These are phyloP conservation scores for Dactylellina drechsleri DNA, from an alignment of 2,329 filamentous ascomycete genomes.

Conservation along the genomic window DNA sequence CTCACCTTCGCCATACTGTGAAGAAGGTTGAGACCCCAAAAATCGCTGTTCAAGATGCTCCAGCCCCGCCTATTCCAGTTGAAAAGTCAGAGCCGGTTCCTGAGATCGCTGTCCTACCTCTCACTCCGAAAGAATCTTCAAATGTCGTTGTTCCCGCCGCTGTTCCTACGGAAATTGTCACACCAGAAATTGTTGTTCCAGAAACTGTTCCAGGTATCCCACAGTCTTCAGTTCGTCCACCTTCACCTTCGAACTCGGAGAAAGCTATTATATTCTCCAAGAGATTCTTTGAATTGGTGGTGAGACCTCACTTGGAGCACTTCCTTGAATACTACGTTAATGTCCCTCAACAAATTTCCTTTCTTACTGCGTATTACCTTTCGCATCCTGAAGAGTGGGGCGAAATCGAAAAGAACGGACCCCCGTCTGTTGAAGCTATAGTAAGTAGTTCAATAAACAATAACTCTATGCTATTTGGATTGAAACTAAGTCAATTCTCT, in stretches of 20 bases:
- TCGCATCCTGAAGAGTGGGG: constrained; percentile 26
- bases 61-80: background rate
- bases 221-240: background rate
- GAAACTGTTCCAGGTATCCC: constrained; percentile 6
- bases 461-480: background rate
- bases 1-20: constrained; percentile 28
- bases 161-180: background rate
- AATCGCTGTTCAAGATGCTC: background rate
- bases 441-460: constrained; percentile 16
- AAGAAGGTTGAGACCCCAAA: constrained; percentile 4
- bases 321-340: constrained; percentile 30
- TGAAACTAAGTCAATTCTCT: background rate
- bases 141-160: background rate
- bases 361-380: constrained; percentile 26
- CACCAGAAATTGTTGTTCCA: background rate
- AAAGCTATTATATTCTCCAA: background rate
- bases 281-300: constrained; percentile 23
- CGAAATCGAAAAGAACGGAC: constrained; percentile 24
- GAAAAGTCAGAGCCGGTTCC: background rate
- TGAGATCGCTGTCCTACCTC: background rate
- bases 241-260: background rate
- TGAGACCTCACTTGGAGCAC: constrained; percentile 31
- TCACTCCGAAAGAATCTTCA: background rate
- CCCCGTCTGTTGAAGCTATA: constrained; percentile 25
- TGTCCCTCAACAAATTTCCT: constrained; percentile 30